These are phyloP conservation scores for Trifolium fragiferum DNA, from an alignment of 306 rosid genomes.

Conservation along the genomic window DNA sequence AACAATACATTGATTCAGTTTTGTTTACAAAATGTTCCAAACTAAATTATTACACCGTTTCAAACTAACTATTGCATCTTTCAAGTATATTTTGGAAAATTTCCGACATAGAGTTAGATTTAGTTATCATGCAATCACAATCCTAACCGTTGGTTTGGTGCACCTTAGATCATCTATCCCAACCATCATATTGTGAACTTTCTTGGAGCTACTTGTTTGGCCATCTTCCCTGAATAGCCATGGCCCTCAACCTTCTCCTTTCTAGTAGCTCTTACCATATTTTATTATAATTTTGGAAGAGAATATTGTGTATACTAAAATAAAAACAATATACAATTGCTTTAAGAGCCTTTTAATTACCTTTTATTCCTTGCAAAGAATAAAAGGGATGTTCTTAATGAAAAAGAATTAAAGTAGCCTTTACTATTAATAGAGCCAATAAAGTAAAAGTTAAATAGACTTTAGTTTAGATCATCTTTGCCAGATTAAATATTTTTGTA, in stretches of 20 bases:
- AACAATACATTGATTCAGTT: too few relatives aligned
- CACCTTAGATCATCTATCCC: constrained; percentile 43
- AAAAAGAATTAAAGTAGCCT: constrained; percentile 44
- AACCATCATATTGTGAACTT: constrained; percentile 29
- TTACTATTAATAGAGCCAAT: constrained; percentile 39
- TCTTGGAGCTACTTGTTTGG: constrained; percentile 46
- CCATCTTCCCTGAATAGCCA: constrained; percentile 55
- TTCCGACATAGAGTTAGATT: too few relatives aligned
- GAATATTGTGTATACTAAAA: constrained; percentile 37
- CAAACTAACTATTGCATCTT: too few relatives aligned
- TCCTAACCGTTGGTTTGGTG: constrained; percentile 47
- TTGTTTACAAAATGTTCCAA: too few relatives aligned
- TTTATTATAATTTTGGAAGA: constrained; percentile 39
- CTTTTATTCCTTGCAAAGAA: constrained; percentile 40
- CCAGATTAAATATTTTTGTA: constrained; percentile 35
- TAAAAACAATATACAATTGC: constrained; percentile 40
- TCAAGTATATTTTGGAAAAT: too few relatives aligned
- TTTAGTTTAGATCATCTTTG: constrained; percentile 52
- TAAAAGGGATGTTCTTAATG: constrained; percentile 36
- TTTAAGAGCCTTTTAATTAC: constrained; percentile 48
- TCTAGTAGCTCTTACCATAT: constrained; percentile 37
- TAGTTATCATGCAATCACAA: constrained; percentile 2
- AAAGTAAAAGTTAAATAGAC: constrained; percentile 44
- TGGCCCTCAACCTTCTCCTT: constrained; percentile 54
- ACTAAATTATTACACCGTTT: too few relatives aligned